A percentile compares a stretch with the other conserved stretches of the same genome.
phyloP scores from a whole-genome alignment of 257 asterid genomes.

The Scutellaria baicalensis region DNA sequence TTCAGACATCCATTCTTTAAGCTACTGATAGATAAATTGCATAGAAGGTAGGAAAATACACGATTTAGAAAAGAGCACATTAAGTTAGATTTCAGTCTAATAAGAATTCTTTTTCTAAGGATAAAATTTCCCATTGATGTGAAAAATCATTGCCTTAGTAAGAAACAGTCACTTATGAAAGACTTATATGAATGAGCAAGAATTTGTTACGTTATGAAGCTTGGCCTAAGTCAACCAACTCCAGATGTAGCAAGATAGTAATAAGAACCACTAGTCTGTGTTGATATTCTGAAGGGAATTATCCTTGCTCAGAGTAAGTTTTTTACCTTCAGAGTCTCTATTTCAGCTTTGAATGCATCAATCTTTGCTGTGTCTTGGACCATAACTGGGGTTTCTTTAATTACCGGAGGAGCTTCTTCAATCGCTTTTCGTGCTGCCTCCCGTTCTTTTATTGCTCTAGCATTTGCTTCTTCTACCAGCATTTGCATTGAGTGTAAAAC shows the following conservation, averaged over 20 bases:
- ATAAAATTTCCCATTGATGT: background rate
- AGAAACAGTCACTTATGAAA: background rate
- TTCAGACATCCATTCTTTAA: background rate
- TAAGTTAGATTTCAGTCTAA: background rate
- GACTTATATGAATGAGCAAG: background rate
- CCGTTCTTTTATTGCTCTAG: constrained; percentile 67
- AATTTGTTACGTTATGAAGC: background rate
- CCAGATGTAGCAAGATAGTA: constrained; percentile 8
- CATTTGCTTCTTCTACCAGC: constrained; percentile 91
- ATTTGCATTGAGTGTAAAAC: constrained; percentile 62
- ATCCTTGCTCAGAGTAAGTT: background rate
- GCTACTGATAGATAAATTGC: constrained; percentile 4
- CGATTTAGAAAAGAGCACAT: background rate
- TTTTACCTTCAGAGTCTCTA: constrained; percentile 73
- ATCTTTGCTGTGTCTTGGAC: constrained; percentile 84
- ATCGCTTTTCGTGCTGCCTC: constrained; percentile 92
- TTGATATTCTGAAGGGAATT: constrained; percentile 9
- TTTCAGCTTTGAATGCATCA: constrained; percentile 74
- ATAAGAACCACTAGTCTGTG: background rate
- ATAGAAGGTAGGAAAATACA: background rate
- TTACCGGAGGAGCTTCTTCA: constrained; percentile 95
- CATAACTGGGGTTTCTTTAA: constrained; percentile 93
- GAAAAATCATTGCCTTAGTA: background rate
- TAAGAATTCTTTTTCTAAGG: background rate
- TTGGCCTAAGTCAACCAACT: background rate